These are phyloP conservation scores for Lepidopterella palustris DNA, from an alignment of 495 filamentous ascomycete genomes.

Conservation along the genomic window DNA sequence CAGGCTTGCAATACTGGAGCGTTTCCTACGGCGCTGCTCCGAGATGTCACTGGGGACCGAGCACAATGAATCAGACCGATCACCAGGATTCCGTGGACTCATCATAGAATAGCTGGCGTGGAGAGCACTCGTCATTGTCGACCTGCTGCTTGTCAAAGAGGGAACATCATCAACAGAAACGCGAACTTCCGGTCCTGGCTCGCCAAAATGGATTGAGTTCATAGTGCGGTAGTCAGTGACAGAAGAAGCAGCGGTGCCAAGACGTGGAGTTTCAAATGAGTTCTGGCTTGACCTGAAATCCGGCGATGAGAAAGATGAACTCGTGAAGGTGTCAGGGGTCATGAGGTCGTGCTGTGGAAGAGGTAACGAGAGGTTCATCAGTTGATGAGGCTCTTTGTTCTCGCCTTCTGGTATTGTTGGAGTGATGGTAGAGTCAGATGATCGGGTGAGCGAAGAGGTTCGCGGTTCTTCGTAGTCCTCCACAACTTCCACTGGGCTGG, in stretches of 20 bases:
- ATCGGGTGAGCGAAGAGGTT: constrained; percentile 41
- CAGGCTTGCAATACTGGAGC: constrained; percentile 77
- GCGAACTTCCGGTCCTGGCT: constrained; percentile 58
- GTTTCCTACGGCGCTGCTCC: constrained; percentile 58
- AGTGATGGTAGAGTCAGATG: constrained; percentile 52
- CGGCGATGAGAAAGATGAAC: constrained; percentile 46
- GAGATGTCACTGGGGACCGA: constrained; percentile 33
- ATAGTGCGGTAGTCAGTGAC: constrained; percentile 60
- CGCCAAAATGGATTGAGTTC: constrained; percentile 54
- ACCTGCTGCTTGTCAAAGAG: constrained; percentile 78
- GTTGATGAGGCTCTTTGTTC: constrained; percentile 38
- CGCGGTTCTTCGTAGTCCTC: constrained; percentile 41
- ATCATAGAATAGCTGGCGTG: constrained; percentile 47
- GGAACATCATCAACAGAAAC: constrained; percentile 81
- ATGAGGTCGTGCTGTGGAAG: constrained; percentile 28
- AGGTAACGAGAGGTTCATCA: constrained; percentile 30
- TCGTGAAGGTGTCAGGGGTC: constrained; percentile 35
- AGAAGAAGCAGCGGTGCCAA: constrained; percentile 65
- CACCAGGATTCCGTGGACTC: constrained; percentile 42
- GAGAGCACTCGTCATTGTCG: constrained; percentile 66
- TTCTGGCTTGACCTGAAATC: constrained; percentile 34
- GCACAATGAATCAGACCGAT: constrained; percentile 63
- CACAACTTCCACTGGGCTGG: constrained; percentile 41
- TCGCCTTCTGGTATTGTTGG: constrained; percentile 39
- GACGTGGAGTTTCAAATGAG: constrained; percentile 57